phyloP scores from a whole-genome alignment of 331 rosid genomes.

The Prunus yedoensis region DNA sequence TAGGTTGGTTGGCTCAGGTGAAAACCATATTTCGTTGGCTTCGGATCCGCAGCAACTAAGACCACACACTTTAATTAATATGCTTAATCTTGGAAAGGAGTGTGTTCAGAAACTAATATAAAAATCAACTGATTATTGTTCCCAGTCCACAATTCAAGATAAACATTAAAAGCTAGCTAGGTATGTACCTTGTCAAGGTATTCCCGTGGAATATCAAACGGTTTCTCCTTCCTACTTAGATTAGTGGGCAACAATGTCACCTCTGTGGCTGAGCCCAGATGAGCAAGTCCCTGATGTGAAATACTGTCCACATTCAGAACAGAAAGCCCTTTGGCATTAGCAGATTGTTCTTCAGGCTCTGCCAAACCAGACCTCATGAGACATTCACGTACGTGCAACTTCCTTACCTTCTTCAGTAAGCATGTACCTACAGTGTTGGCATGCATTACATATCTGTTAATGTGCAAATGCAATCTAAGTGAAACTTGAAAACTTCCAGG shows the following conservation, averaged over 20 bases:
- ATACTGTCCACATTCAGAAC: conserved; percentile 31
- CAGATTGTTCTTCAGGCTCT: conserved; percentile 39
- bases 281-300: conserved; percentile 33
- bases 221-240: conserved; percentile 38
- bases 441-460: conserved; percentile 12
- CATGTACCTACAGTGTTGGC: conserved; percentile 68
- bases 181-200: conserved; percentile 66
- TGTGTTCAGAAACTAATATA: neutral
- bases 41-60: neutral
- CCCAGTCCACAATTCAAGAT: neutral
- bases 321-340: conserved; percentile 38
- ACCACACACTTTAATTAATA: neutral
- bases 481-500: neutral
- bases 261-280: conserved; percentile 41
- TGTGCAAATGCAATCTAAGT: conserved; percentile 5
- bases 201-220: conserved; percentile 56
- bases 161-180: neutral
- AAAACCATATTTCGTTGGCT: no score
- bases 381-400: conserved; percentile 48
- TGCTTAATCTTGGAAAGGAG: neutral
- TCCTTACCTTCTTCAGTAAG: conserved; percentile 85
- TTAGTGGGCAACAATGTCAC: conserved; percentile 36
- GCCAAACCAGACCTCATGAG: conserved; percentile 53
- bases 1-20: no score
- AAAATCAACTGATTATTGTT: neutral